These are phyloP conservation scores for Dictyostelium citrinum DNA, from an alignment of 78 protist genomes.

Conservation along the genomic window DNA sequence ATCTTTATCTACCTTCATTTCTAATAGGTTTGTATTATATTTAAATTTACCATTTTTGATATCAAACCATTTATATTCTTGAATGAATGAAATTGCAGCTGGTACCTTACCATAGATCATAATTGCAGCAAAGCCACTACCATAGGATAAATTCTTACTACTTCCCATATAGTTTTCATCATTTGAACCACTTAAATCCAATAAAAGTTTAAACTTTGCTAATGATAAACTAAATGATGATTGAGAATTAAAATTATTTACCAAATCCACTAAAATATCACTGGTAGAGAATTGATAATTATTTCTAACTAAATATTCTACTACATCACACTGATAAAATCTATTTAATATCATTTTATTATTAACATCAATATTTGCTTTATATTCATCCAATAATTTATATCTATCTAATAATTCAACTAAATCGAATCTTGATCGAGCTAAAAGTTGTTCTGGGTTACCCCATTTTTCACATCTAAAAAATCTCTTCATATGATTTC, in stretches of 20 bases:
- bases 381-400: background rate
- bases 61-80: background rate
- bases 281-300: background rate
- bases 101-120: background rate
- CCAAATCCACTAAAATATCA: background rate
- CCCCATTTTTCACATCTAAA: background rate
- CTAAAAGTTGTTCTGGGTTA: background rate
- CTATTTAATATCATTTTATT: background rate
- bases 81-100: background rate
- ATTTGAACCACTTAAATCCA: background rate
- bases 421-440: background rate
- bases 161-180: background rate
- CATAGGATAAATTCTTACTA: background rate
- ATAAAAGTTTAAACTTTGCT: background rate
- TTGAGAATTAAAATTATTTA: background rate
- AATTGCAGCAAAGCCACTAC: background rate
- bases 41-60: background rate
- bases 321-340: background rate
- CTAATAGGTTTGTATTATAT: background rate
- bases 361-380: background rate
- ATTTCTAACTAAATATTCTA: background rate
- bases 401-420: background rate
- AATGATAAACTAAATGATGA: background rate
- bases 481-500: background rate
- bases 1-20: background rate